Conservation (phyloP, 345 rosid genomes). For the Arabidopsis thaliana region TAIR10.1 NC_003070.9:11966001-11966500, state of each 20-base stretch:
- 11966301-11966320: no score
- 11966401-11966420: slow-evolving; percentile 24
- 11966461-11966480: neutral
- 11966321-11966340: no score
- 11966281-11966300: neutral
- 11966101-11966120: slow-evolving; percentile 40
- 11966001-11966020: slow-evolving; percentile 40
- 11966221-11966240: slow-evolving; percentile 9
- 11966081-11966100: slow-evolving; percentile 31
- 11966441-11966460: slow-evolving; percentile 15
- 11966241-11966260: neutral
- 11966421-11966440: neutral
- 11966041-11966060: slow-evolving; percentile 5
- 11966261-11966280: neutral
- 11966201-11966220: slow-evolving; percentile 39
- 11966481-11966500: neutral
- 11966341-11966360: neutral
- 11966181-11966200: slow-evolving; percentile 35
- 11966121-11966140: slow-evolving; percentile 40
- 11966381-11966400: neutral
- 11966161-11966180: slow-evolving; percentile 36
- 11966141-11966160: slow-evolving; percentile 45
- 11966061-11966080: slow-evolving; percentile 28
- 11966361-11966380: neutral
- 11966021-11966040: slow-evolving; percentile 14